A percentile compares a stretch with the other conserved stretches of the same genome.
Evolutionary conservation across 768 basidiomycete genomes (phyloP).

Genomic region (Xerocomellus intermedius): DNA sequence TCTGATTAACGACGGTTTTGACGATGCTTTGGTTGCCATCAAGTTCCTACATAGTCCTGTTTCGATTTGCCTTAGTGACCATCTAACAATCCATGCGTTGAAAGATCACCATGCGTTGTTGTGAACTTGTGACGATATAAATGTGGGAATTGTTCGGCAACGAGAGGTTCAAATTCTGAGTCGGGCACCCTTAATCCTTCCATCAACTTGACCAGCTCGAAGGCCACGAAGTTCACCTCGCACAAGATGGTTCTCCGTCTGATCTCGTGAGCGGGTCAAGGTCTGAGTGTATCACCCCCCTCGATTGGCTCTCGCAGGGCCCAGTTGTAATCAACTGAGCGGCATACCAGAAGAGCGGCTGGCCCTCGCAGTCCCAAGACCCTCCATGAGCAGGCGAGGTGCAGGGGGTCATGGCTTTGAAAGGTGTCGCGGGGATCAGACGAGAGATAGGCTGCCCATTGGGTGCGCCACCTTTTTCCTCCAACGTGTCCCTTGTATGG

Average conservation of each 20-base stretch:
- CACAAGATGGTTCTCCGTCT: conserved; percentile 39
- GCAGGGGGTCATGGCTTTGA: conserved; percentile 34
- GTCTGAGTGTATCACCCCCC: conserved; percentile 70
- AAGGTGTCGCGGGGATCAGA: conserved; percentile 55
- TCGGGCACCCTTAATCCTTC: background rate
- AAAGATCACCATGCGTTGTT: background rate
- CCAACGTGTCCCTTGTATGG: conserved; percentile 2
- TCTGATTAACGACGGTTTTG: background rate
- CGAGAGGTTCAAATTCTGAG: background rate
- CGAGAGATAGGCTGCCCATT: conserved; percentile 11
- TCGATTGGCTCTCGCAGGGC: conserved; percentile 59
- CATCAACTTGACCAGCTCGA: conserved; percentile 36
- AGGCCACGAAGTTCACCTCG: conserved; percentile 66
- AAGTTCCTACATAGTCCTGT: background rate
- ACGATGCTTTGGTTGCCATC: background rate
- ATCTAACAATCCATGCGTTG: no score
- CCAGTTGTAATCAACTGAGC: conserved; percentile 54
- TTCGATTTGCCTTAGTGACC: background rate
- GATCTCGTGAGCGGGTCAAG: conserved; percentile 69
- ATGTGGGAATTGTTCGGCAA: background rate
- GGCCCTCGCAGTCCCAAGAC: conserved; percentile 40
- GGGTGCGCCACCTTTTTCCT: conserved; percentile 8
- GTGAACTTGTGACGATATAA: no score
- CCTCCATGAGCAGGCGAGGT: conserved; percentile 24
- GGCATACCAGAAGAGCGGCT: conserved; percentile 62